Conservation (phyloP, 2,329 filamentous ascomycete species). For the Rhynchosporium agropyri region DNA sequence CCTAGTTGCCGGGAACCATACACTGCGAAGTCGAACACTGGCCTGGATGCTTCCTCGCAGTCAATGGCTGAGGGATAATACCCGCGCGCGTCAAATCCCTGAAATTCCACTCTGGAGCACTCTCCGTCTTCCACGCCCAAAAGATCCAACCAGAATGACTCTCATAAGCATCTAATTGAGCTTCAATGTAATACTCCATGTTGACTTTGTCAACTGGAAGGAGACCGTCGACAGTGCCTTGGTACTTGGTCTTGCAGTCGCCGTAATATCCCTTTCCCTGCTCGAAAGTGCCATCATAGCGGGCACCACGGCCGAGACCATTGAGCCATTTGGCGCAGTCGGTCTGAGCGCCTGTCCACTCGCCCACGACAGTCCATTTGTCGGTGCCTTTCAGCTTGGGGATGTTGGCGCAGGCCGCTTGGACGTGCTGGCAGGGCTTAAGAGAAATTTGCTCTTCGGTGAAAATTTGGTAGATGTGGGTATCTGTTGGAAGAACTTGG, state of each 20-base stretch:
- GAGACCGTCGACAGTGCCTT: conserved; percentile 49
- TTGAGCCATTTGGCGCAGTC: conserved; percentile 53
- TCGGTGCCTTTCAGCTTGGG: conserved; percentile 41
- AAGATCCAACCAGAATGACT: conserved; percentile 46
- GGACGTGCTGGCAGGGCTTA: conserved; percentile 46
- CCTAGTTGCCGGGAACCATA: conserved; percentile 37
- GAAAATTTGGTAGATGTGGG: conserved; percentile 50
- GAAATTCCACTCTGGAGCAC: conserved; percentile 47
- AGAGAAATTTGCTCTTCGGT: conserved; percentile 43
- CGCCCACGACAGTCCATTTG: conserved; percentile 46
- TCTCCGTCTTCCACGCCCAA: conserved; percentile 49
- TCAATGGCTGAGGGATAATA: conserved; percentile 45
- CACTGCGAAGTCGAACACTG: conserved; percentile 39
- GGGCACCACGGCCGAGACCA: conserved; percentile 62
- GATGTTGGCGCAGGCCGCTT: conserved; percentile 46
- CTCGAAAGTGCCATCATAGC: conserved; percentile 48
- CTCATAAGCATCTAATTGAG: conserved; percentile 49
- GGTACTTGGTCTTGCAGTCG: conserved; percentile 47
- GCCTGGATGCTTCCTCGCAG: conserved; percentile 34
- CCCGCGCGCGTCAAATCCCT: conserved; percentile 45
- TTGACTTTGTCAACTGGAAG: conserved; percentile 44
- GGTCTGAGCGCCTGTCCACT: conserved; percentile 49
- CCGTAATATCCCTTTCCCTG: conserved; percentile 42
- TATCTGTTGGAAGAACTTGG: conserved; percentile 36
- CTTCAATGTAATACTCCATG: conserved; percentile 47